Conservation (phyloP, 352 stramenopile species). For the Phytophthora meadii region DNA sequence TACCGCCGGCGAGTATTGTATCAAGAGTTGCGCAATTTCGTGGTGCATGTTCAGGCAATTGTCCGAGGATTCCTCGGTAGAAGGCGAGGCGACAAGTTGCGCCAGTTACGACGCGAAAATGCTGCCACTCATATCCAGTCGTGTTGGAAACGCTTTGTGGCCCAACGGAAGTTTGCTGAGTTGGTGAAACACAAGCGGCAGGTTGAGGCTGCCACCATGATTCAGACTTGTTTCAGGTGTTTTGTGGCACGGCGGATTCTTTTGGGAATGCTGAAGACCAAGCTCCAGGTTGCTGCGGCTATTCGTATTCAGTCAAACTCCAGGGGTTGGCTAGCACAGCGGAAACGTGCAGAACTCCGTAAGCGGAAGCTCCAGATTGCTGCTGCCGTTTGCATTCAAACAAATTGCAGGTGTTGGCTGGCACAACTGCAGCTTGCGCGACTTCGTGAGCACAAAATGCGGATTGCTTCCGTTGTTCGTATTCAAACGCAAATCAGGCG, state of each 20-base stretch:
- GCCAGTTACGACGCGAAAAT: slow-evolving; percentile 34
- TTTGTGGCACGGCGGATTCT: slow-evolving; percentile 24
- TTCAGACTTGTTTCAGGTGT: slow-evolving; percentile 38
- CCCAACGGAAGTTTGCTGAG: slow-evolving; percentile 20
- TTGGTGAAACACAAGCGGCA: slow-evolving; percentile 33
- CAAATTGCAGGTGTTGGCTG: slow-evolving; percentile 18
- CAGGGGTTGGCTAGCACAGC: slow-evolving; percentile 32
- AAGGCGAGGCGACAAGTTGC: slow-evolving; percentile 41
- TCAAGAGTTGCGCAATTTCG: slow-evolving; percentile 42
- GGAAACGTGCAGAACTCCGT: slow-evolving; percentile 12
- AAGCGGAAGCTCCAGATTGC: slow-evolving; percentile 13
- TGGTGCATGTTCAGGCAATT: slow-evolving; percentile 50
- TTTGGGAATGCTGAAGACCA: slow-evolving; percentile 24
- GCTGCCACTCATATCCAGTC: slow-evolving; percentile 44
- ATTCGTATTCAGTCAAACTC: slow-evolving; percentile 27
- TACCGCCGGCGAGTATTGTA: slow-evolving; percentile 49
- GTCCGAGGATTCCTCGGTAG: slow-evolving; percentile 52
- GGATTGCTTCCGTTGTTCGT: slow-evolving; percentile 13
- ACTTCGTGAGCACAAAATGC: slow-evolving; percentile 11
- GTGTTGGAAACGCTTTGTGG: slow-evolving; percentile 38
- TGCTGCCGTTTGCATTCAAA: slow-evolving; percentile 22
- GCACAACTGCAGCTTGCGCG: slow-evolving; percentile 15
- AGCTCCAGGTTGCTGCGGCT: slow-evolving; percentile 17
- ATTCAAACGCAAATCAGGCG: slow-evolving; percentile 26
- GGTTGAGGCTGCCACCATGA: slow-evolving; percentile 21